These are phyloP conservation scores for Hortiboletus campestris DNA, from an alignment of 768 basidiomycete species.

Conservation along the genomic window DNA sequence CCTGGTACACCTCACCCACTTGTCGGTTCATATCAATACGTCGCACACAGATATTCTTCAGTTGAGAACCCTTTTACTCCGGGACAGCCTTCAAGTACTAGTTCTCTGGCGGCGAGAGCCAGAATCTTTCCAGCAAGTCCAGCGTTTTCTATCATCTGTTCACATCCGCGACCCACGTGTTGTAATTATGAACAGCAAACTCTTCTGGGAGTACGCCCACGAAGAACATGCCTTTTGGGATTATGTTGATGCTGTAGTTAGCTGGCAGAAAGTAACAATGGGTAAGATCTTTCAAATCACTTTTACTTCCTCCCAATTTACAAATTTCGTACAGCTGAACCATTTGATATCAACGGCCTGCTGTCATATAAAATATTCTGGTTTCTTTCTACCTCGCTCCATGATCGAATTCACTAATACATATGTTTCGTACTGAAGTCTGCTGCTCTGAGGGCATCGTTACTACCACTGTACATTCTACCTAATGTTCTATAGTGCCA, in stretches of 20 bases:
- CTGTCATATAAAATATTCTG: neutral
- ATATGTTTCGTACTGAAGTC: too few species aligned
- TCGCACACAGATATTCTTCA: neutral
- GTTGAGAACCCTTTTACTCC: neutral
- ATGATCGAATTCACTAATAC: neutral
- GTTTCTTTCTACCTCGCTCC: neutral
- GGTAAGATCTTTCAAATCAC: neutral
- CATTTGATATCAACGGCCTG: neutral
- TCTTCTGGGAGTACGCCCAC: neutral
- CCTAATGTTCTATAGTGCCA: too few species aligned
- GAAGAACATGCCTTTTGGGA: neutral
- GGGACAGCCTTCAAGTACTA: neutral
- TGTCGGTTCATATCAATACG: neutral
- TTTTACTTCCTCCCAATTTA: neutral
- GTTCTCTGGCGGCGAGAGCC: neutral
- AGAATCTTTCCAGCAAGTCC: neutral
- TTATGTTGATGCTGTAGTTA: neutral
- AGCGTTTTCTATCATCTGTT: neutral
- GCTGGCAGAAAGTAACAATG: neutral
- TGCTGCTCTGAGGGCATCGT: too few species aligned
- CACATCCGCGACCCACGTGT: neutral
- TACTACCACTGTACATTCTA: too few species aligned
- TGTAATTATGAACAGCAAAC: neutral
- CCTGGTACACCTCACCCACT: neutral
- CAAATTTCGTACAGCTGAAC: neutral